Evolutionary conservation across 805 yeast species (phyloP).

Genomic region (Barnettozyma sucrosica): DNA sequence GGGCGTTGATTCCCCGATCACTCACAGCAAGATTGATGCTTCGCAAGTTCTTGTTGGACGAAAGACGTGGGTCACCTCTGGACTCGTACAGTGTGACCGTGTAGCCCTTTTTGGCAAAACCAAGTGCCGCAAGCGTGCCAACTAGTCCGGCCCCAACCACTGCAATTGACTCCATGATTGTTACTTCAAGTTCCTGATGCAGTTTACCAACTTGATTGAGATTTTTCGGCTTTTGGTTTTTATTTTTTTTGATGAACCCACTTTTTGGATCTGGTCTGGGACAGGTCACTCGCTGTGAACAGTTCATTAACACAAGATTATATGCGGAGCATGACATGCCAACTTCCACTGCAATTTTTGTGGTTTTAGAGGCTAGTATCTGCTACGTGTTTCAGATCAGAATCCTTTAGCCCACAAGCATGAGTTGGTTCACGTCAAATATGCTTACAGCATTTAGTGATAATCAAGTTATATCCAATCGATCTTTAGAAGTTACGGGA

Average conservation of each 20-base stretch:
- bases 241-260: not conserved
- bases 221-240: not conserved
- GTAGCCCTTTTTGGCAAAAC: slow-evolving; percentile 66
- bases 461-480: too few relatives aligned
- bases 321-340: too few relatives aligned
- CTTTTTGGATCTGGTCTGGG: not conserved
- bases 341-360: too few relatives aligned
- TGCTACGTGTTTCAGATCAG: too few relatives aligned
- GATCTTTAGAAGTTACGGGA: too few relatives aligned
- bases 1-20: slow-evolving; percentile 71
- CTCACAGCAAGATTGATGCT: slow-evolving; percentile 89
- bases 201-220: not conserved
- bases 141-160: slow-evolving; percentile 90
- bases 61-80: slow-evolving; percentile 58
- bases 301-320: too few relatives aligned
- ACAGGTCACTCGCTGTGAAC: too few relatives aligned
- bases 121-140: slow-evolving; percentile 81
- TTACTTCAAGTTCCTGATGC: not conserved
- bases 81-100: slow-evolving; percentile 67
- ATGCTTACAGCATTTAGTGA: too few relatives aligned
- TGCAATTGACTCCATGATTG: slow-evolving; percentile 34
- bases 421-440: too few relatives aligned
- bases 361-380: too few relatives aligned
- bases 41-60: slow-evolving; percentile 38
- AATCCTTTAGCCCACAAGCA: too few relatives aligned